Evolutionary conservation across 495 filamentous ascomycete genomes (phyloP).

Genomic region (Rhizodiscina lignyota): DNA sequence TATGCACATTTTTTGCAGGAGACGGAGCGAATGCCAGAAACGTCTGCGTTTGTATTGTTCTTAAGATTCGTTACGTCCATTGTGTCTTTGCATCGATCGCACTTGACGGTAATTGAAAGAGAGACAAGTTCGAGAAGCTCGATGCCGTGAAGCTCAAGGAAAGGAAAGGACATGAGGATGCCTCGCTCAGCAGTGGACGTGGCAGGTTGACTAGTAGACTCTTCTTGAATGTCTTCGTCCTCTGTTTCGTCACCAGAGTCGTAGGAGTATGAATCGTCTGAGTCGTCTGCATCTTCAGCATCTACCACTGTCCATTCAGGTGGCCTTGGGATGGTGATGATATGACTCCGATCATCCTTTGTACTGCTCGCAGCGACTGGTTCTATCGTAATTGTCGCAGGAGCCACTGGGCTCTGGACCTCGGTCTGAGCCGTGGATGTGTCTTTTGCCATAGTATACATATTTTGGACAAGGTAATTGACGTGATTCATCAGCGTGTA

Average conservation of each 20-base stretch:
- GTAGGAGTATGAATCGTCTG: slow-evolving; percentile 7
- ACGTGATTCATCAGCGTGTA: slow-evolving; percentile 55
- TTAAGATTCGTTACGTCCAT: slow-evolving; percentile 56
- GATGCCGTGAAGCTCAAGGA: slow-evolving; percentile 63
- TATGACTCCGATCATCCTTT: slow-evolving; percentile 39
- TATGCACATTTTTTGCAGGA: slow-evolving; percentile 68
- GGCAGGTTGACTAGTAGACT: slow-evolving; percentile 7
- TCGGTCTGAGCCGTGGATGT: slow-evolving; percentile 11
- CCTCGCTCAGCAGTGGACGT: slow-evolving; percentile 36
- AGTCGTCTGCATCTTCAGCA: slow-evolving; percentile 20
- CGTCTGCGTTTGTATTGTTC: slow-evolving; percentile 21
- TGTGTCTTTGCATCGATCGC: slow-evolving; percentile 64
- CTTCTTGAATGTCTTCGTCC: slow-evolving; percentile 14
- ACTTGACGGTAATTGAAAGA: slow-evolving; percentile 63
- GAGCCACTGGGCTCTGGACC: slow-evolving; percentile 5
- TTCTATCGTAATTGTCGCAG: not conserved
- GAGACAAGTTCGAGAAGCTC: slow-evolving; percentile 59
- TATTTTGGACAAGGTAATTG: slow-evolving; percentile 62
- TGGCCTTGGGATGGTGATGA: slow-evolving; percentile 63
- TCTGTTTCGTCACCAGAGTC: slow-evolving; percentile 23
- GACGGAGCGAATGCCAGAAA: slow-evolving; percentile 17
- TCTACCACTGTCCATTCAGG: slow-evolving; percentile 54
- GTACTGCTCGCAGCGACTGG: not conserved
- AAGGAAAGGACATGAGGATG: slow-evolving; percentile 68
- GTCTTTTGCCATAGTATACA: slow-evolving; percentile 44